Evolutionary conservation across 768 basidiomycete species (phyloP).

Genomic region (Rhizopogon vinicolor): DNA sequence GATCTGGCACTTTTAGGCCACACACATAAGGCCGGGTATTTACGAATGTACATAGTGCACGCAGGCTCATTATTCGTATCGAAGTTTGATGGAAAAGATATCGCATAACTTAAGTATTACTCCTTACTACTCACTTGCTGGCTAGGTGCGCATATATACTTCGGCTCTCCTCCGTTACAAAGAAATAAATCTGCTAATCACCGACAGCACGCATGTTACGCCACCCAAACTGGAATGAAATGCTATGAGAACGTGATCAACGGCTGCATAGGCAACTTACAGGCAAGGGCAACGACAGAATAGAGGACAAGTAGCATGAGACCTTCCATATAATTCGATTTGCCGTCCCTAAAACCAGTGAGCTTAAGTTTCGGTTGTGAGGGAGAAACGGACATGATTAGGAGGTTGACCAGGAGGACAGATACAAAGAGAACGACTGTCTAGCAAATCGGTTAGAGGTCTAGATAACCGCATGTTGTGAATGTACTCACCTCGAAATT

Average conservation of each 20-base stretch:
- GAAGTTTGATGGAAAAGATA: no score
- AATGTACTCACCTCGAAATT: constrained; percentile 65
- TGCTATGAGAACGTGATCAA: background rate
- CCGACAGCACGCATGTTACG: background rate
- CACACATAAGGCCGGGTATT: no score
- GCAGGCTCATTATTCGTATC: no score
- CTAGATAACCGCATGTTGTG: background rate
- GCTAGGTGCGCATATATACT: no score
- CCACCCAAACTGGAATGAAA: constrained; percentile 7
- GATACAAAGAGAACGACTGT: constrained; percentile 85
- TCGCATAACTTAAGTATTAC: no score
- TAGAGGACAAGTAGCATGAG: constrained; percentile 49
- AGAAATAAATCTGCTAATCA: no score
- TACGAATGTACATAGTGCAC: no score
- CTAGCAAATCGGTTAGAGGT: constrained; percentile 27
- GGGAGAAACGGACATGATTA: constrained; percentile 53
- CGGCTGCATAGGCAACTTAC: constrained; percentile 21
- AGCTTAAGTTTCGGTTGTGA: constrained; percentile 1
- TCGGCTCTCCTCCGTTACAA: no score
- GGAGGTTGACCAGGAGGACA: constrained; percentile 81
- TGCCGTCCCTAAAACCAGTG: constrained; percentile 56
- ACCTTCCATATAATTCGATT: constrained; percentile 92
- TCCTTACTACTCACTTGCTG: no score
- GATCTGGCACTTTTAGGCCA: no score
- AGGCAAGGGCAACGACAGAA: constrained; percentile 34